Percentiles rank a stretch among this genome's conserved stretches.
Evolutionary conservation across 2,329 filamentous ascomycete genomes (phyloP).

Genomic region (Diplodia sapinea): DNA sequence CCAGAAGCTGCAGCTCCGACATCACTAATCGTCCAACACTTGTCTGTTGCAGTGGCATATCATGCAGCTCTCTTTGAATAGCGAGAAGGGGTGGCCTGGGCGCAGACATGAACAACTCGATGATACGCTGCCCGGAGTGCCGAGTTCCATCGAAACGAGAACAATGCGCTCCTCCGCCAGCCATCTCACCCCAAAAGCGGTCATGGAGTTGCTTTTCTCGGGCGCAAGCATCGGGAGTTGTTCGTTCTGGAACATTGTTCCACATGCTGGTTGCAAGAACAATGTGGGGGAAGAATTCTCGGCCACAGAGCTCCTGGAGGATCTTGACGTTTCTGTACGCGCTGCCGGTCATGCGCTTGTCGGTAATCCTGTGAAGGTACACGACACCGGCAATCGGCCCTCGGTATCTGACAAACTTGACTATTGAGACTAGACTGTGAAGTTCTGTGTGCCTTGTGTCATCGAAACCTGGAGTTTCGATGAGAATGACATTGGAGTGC

Average conservation of each 20-base stretch:
- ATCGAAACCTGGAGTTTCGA: background rate
- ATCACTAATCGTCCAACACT: background rate
- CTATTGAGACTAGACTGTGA: background rate
- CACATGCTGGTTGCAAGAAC: background rate
- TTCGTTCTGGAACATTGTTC: background rate
- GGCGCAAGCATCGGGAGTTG: no score
- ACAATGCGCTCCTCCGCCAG: background rate
- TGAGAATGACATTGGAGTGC: background rate
- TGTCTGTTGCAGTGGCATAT: background rate
- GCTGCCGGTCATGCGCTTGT: slow-evolving; percentile 48
- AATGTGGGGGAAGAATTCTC: slow-evolving; percentile 33
- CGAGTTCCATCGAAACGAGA: background rate
- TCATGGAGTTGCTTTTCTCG: background rate
- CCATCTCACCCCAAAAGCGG: background rate
- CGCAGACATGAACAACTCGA: background rate
- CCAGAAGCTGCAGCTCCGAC: background rate
- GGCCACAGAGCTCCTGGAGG: slow-evolving; percentile 52
- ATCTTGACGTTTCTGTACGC: slow-evolving; percentile 50
- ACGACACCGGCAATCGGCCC: slow-evolving; percentile 51
- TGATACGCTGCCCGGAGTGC: background rate
- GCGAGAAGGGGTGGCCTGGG: background rate
- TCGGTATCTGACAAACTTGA: slow-evolving; percentile 28
- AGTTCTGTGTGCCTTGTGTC: background rate
- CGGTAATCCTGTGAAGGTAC: slow-evolving; percentile 53
- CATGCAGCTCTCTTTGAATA: background rate